Base-by-base conservation (phyloP, 2,329 filamentous ascomycete genomes). In the Ceratocystis variospora region DNA sequence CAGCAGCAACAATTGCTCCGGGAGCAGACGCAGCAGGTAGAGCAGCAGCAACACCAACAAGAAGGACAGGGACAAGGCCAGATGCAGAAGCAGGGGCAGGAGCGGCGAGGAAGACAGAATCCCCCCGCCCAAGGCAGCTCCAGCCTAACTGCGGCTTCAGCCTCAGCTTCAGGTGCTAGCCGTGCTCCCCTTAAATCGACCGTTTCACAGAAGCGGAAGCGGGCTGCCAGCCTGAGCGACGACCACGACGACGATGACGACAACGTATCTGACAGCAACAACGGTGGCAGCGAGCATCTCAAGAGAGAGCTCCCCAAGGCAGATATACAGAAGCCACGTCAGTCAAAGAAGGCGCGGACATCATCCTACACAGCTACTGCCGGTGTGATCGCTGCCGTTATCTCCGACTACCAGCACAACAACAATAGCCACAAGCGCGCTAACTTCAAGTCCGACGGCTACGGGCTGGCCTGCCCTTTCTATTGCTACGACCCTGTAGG, bases 381-480 rank as follows among this genome's bases (percentile, higher is more conserved):
- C 5, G 28, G 17, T n/a, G 28, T 33, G 0, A 25, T 59, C 28
- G 53, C 53, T 17, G n/a, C 53, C 15, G 17, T 53, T 5, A 66
- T 31, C 17, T 1, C 61, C 15, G 45, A 65, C 59, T 15, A 57
- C 68, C 5, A 45, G 50, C 15, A 46, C 61, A 61, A 61, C 55
- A 63, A 66, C 62, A 63, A 28, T 55, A 28, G 55, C 53, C 28
- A 65, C 66, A 53, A 66, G 63, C 48, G 68, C 53, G 50, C 62
- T 48, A 44, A 68, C 25, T 33, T 64, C 63, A 68, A 68, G 59
- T 46, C 63, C 4, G 63, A 61, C n/a, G 67, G 64, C 28, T 46
- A 66, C 22, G 61, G 67, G n/a, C 64, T 71, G 7, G 70, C 71
- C 0, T 72, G 71, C 33, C 70, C 69, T 7, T 72, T 71, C 44